These are phyloP conservation scores for Manihot esculenta DNA, from an alignment of 441 rosid genomes.

Conservation along the genomic window DNA sequence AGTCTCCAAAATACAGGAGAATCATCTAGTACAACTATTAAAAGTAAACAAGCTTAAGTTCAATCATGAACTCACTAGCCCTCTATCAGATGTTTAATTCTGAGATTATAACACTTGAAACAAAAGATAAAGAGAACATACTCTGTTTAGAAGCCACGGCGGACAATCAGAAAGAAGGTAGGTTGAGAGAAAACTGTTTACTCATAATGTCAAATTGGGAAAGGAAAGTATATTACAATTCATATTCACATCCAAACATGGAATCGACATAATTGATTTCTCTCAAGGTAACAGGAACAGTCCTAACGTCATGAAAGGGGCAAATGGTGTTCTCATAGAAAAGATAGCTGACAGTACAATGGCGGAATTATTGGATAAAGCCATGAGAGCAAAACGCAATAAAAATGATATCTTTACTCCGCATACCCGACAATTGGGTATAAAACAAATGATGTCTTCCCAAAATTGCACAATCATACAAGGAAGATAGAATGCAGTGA, in stretches of 20 bases:
- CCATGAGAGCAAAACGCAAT: background rate
- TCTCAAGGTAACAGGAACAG: background rate
- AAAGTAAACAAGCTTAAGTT: background rate
- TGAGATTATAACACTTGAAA: background rate
- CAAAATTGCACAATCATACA: background rate
- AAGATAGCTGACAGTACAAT: background rate
- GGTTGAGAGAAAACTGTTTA: constrained; percentile 42
- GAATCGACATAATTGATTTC: background rate
- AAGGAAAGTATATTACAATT: background rate
- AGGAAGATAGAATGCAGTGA: background rate
- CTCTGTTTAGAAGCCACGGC: constrained; percentile 39
- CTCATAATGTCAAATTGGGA: background rate
- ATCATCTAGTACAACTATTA: background rate
- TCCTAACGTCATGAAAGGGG: background rate
- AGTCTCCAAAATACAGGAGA: background rate
- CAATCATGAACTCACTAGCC: background rate
- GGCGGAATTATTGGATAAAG: background rate
- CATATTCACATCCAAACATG: background rate
- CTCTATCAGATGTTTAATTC: background rate
- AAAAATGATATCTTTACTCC: background rate
- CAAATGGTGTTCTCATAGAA: background rate
- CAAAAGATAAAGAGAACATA: constrained; percentile 30
- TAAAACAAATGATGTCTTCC: background rate
- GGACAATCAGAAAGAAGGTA: constrained; percentile 6
- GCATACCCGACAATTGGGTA: background rate